phyloP scores from a whole-genome alignment of 352 stramenopile genomes.

The Globisporangium uncinulatum region DNA sequence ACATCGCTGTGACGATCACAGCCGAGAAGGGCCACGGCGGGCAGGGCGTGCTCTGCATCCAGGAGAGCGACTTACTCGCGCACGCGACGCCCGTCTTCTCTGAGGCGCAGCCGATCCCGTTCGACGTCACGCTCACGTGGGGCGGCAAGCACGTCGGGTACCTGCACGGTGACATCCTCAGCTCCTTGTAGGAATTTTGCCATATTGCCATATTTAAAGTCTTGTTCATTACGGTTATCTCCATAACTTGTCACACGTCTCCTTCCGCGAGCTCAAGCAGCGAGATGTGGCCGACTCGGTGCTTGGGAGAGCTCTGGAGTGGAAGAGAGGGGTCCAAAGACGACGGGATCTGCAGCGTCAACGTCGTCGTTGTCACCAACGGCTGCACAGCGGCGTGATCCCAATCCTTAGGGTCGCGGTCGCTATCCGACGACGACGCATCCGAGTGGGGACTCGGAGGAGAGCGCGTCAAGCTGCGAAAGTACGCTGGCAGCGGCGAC shows the following conservation, averaged over 20 bases:
- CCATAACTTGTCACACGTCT: slow-evolving; percentile 7
- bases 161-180: slow-evolving; percentile 44
- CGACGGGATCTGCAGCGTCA: neutral
- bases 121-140: slow-evolving; percentile 49
- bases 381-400: neutral
- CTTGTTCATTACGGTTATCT: neutral
- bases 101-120: slow-evolving; percentile 28
- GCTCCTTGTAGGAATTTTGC: slow-evolving; percentile 8
- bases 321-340: no score
- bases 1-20: slow-evolving; percentile 43
- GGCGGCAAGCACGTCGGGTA: slow-evolving; percentile 49
- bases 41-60: slow-evolving; percentile 42
- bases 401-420: slow-evolving; percentile 8
- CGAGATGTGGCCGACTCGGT: slow-evolving; percentile 22
- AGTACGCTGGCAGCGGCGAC: slow-evolving; percentile 28
- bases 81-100: slow-evolving; percentile 22
- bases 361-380: neutral
- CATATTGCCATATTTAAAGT: slow-evolving; percentile 2
- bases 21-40: slow-evolving; percentile 29
- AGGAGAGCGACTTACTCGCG: slow-evolving; percentile 28
- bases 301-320: slow-evolving; percentile 13
- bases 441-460: neutral
- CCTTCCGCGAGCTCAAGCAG: slow-evolving; percentile 44
- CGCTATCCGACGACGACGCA: slow-evolving; percentile 22
- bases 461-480: slow-evolving; percentile 20